Evolutionary conservation across 2,329 filamentous ascomycete species (phyloP).

Genomic region (Penicillium frequentans): DNA sequence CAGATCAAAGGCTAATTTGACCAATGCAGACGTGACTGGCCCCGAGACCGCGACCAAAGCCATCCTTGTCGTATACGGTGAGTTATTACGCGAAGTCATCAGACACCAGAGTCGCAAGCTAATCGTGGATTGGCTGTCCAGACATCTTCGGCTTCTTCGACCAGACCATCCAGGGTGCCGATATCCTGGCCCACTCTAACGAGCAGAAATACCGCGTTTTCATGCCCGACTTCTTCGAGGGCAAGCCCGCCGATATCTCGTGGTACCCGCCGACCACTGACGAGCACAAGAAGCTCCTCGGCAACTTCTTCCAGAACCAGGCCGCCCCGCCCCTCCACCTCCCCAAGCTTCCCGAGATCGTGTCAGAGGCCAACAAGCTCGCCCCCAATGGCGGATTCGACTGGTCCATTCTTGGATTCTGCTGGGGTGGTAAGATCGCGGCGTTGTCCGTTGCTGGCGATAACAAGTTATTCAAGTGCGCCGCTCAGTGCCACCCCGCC

Average conservation of each 20-base stretch:
- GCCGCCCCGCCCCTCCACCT: slow-evolving; percentile 61
- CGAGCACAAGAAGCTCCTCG: slow-evolving; percentile 61
- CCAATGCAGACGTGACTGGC: slow-evolving; percentile 54
- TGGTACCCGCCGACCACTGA: slow-evolving; percentile 62
- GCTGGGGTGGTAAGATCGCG: slow-evolving; percentile 61
- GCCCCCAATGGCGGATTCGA: slow-evolving; percentile 44
- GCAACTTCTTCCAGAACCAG: slow-evolving; percentile 58
- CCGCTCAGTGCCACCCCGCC: slow-evolving; percentile 58
- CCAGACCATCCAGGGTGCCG: slow-evolving; percentile 63
- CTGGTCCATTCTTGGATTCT: slow-evolving; percentile 63
- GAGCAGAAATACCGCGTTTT: slow-evolving; percentile 76
- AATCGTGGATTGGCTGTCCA: slow-evolving; percentile 9
- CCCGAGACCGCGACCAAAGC: slow-evolving; percentile 56
- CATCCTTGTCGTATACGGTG: slow-evolving; percentile 57
- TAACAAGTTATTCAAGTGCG: slow-evolving; percentile 56
- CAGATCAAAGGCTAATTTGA: not conserved
- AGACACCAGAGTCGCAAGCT: not conserved
- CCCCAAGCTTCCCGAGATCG: slow-evolving; percentile 55
- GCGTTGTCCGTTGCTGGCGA: slow-evolving; percentile 53
- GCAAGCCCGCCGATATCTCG: slow-evolving; percentile 63
- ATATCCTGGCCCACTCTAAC: slow-evolving; percentile 61
- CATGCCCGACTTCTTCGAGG: slow-evolving; percentile 90
- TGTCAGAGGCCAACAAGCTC: slow-evolving; percentile 54
- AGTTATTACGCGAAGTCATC: slow-evolving; percentile 1
- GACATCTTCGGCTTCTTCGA: slow-evolving; percentile 66